These are phyloP conservation scores for Herpetomonas tarakana DNA, from an alignment of 208 protist genomes.

Conservation along the genomic window DNA sequence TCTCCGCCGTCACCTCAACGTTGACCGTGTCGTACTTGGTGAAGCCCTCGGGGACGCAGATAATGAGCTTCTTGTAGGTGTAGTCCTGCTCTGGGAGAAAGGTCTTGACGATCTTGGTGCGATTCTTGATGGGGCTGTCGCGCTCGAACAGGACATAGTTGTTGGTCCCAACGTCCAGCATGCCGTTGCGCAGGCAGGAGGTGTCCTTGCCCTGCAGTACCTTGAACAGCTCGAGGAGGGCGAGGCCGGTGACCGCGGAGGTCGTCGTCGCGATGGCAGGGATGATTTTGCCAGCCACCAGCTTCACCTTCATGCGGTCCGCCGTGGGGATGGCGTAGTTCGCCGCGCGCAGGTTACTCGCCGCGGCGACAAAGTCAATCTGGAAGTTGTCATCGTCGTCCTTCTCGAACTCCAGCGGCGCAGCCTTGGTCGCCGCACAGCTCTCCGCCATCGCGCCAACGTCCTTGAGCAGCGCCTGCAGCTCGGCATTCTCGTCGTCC, in stretches of 20 bases:
- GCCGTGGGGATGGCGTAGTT: conserved; percentile 93
- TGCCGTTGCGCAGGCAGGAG: conserved; percentile 76
- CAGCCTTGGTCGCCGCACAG: conserved; percentile 43
- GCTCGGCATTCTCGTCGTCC: conserved; percentile 50
- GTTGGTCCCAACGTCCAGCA: conserved; percentile 87
- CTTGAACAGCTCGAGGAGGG: conserved; percentile 98
- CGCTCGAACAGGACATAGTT: conserved; percentile 90
- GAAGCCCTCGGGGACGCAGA: conserved; percentile 76
- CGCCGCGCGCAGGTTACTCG: conserved; percentile 90
- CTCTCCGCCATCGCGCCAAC: conserved; percentile 32
- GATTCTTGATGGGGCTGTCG: conserved; percentile 64
- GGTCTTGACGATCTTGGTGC: conserved; percentile 64
- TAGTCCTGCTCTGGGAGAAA: conserved; percentile 88
- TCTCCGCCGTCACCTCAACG: conserved; percentile 51
- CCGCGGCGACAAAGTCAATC: conserved; percentile 94
- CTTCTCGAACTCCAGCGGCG: conserved; percentile 93
- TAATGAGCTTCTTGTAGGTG: conserved; percentile 83
- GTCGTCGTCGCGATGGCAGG: conserved; percentile 99
- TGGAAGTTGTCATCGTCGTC: conserved; percentile 96
- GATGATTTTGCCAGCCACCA: conserved; percentile 99
- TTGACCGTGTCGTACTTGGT: conserved; percentile 87
- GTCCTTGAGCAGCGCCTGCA: conserved; percentile 39
- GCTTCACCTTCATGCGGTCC: conserved; percentile 89
- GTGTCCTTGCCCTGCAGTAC: conserved; percentile 82
- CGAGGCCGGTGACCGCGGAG: conserved; percentile 97